Conservation (phyloP, 2,329 filamentous ascomycete species). For the Penicillium brasilianum region DNA sequence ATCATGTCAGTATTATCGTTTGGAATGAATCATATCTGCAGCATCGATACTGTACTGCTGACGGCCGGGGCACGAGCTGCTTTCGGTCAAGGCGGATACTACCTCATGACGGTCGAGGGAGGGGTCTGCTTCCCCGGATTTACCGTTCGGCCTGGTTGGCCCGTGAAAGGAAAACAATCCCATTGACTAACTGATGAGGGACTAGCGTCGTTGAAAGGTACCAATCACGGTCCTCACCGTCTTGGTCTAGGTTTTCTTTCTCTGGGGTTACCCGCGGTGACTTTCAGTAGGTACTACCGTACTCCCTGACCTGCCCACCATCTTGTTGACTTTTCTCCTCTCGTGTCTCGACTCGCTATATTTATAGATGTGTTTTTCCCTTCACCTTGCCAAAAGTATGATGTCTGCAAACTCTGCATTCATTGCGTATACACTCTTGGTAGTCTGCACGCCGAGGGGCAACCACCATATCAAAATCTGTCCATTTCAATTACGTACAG, state of each 20-base stretch:
- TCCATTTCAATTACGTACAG: neutral
- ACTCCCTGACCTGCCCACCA: neutral
- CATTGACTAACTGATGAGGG: neutral
- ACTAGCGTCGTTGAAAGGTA: neutral
- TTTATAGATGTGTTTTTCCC: neutral
- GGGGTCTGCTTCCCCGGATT: conserved; percentile 9
- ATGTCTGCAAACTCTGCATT: neutral
- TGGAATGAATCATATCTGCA: neutral
- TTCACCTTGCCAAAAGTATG: neutral
- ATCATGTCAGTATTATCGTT: neutral
- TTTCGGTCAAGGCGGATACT: conserved; percentile 9
- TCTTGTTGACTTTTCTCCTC: neutral
- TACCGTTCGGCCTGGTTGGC: neutral
- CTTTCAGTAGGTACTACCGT: neutral
- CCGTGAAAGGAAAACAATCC: neutral
- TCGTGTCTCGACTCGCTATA: neutral
- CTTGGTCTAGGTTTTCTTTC: neutral
- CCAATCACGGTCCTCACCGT: neutral
- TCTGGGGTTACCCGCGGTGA: neutral
- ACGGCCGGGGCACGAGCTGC: conserved; percentile 1
- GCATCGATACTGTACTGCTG: neutral
- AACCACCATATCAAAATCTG: neutral
- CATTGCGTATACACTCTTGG: neutral
- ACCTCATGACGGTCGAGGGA: conserved; percentile 1
- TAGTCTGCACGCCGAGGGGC: neutral